Evolutionary conservation across 2,329 filamentous ascomycete genomes (phyloP).

Genomic region (Penicillium brasilianum): DNA sequence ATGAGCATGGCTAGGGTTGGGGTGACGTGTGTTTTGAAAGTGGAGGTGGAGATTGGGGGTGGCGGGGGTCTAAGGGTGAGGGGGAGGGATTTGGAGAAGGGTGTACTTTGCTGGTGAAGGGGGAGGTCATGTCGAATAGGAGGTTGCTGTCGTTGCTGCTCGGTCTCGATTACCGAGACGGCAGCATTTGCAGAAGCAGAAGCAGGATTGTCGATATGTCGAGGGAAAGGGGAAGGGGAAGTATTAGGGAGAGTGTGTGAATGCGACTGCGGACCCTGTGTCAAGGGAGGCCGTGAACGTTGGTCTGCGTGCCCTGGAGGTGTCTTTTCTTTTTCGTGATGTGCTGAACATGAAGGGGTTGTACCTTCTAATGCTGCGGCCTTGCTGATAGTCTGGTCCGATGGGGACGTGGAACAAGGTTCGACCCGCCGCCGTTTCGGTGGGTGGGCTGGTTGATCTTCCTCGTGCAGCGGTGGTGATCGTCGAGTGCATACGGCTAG

Average conservation of each 20-base stretch:
- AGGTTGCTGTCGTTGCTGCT: background rate
- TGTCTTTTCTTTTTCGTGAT: background rate
- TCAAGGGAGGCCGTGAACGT: background rate
- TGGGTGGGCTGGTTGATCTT: background rate
- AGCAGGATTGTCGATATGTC: background rate
- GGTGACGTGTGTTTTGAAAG: slow-evolving; percentile 63
- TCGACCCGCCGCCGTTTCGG: slow-evolving; percentile 12
- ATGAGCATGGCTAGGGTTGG: slow-evolving; percentile 59
- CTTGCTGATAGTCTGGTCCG: background rate
- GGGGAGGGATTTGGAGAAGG: slow-evolving; percentile 32
- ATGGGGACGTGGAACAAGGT: background rate
- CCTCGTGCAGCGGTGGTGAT: background rate
- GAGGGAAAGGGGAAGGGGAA: background rate
- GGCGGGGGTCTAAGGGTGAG: slow-evolving; percentile 58
- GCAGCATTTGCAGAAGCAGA: background rate
- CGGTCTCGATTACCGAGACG: background rate
- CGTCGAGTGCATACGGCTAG: background rate
- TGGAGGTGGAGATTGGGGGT: slow-evolving; percentile 55
- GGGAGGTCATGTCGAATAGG: background rate
- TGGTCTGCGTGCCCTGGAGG: background rate
- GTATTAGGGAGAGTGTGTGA: background rate
- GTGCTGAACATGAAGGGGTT: background rate
- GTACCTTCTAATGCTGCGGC: background rate
- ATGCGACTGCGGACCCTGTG: background rate
- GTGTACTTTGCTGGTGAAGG: background rate